Conservation (phyloP, 306 rosid genomes). For the Hylodesmum podocarpum region DNA sequence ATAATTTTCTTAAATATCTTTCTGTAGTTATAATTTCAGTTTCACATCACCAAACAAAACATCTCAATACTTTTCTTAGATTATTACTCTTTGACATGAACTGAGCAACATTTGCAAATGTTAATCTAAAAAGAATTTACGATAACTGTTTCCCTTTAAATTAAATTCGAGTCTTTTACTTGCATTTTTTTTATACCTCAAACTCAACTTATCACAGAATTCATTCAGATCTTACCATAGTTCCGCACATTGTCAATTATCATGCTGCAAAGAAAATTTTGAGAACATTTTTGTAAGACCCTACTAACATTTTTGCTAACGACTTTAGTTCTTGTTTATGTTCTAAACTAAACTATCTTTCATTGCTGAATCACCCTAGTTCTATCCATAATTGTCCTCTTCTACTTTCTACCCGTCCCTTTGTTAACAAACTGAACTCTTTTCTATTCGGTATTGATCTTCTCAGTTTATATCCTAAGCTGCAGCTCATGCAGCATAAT, state of each 20-base stretch:
- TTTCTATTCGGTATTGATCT: not conserved
- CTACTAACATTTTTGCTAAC: not conserved
- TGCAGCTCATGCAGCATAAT: constrained; percentile 21
- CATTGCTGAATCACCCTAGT: not conserved
- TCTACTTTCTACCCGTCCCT: constrained; percentile 7
- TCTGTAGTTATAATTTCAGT: not conserved
- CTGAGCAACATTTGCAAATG: not conserved
- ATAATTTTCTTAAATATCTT: not conserved
- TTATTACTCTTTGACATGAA: not conserved
- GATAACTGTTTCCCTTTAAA: not conserved
- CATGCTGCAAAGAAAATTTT: not conserved
- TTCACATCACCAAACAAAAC: not conserved
- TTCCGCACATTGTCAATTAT: not conserved
- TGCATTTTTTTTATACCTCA: not conserved
- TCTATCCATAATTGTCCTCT: not conserved
- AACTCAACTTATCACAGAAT: not conserved
- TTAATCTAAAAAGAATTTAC: not conserved
- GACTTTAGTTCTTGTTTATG: not conserved
- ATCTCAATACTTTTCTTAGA: not conserved
- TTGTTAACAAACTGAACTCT: not conserved
- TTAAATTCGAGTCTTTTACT: not conserved
- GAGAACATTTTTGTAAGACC: not conserved
- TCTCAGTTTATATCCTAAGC: constrained; percentile 21
- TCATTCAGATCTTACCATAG: not conserved
- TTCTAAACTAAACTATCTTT: not conserved